Percentiles rank a stretch among this genome's conserved stretches.
Conservation (phyloP, 2,329 filamentous ascomycete species). For the Epichloe sp. region DNA sequence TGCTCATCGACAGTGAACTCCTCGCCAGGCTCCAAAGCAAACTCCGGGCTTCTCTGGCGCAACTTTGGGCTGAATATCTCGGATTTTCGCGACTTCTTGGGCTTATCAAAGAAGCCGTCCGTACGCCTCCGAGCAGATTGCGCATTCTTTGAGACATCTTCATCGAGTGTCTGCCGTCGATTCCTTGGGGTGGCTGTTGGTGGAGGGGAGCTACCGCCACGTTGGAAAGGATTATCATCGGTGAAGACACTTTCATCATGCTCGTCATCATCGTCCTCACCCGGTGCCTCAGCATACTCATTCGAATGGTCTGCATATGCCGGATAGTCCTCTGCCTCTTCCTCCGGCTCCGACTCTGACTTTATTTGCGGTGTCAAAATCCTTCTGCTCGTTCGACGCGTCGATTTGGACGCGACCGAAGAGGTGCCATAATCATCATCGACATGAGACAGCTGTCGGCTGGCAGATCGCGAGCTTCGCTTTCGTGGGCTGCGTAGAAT, state of each 20-base stretch:
- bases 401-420: conserved; percentile 25
- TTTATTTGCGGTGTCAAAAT: conserved; percentile 41
- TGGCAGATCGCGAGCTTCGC: conserved; percentile 39
- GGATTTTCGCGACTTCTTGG: conserved; percentile 38
- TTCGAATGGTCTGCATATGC: conserved; percentile 37
- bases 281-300: conserved; percentile 30
- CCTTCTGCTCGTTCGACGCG: conserved; percentile 34
- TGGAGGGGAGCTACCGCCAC: conserved; percentile 54
- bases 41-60: conserved; percentile 21
- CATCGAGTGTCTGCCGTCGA: conserved; percentile 35
- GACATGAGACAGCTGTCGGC: conserved; percentile 38
- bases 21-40: conserved; percentile 55
- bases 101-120: conserved; percentile 18
- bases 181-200: conserved; percentile 33
- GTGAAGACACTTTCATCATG: conserved; percentile 59
- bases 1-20: conserved; percentile 92
- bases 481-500: conserved; percentile 36
- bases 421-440: conserved; percentile 32
- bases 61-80: conserved; percentile 35
- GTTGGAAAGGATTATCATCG: conserved; percentile 87
- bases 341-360: conserved; percentile 37
- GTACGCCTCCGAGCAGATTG: conserved; percentile 33
- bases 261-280: conserved; percentile 11
- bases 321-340: conserved; percentile 15
- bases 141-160: conserved; percentile 28